These are phyloP conservation scores for Tuber borchii DNA, from an alignment of 495 filamentous ascomycete species.

Conservation along the genomic window DNA sequence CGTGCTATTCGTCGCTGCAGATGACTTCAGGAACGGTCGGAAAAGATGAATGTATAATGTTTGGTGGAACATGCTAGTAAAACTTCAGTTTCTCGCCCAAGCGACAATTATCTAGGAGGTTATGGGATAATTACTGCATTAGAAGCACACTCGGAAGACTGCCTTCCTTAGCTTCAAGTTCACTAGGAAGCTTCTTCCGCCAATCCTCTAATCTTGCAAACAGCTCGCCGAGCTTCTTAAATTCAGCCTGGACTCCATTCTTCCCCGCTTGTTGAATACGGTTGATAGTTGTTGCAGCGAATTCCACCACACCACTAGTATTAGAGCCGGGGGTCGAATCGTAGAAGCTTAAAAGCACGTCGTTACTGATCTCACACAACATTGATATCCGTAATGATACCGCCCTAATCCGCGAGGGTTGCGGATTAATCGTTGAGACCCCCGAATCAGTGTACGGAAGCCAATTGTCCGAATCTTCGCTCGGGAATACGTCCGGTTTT, in stretches of 20 bases:
- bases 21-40: slow-evolving; percentile 91
- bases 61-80: slow-evolving; percentile 76
- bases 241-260: slow-evolving; percentile 52
- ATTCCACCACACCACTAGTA: slow-evolving; percentile 43
- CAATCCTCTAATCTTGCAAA: slow-evolving; percentile 87
- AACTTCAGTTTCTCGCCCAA: slow-evolving; percentile 47
- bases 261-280: slow-evolving; percentile 42
- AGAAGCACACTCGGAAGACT: slow-evolving; percentile 80
- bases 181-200: slow-evolving; percentile 76
- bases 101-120: slow-evolving; percentile 41
- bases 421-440: slow-evolving; percentile 53
- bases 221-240: slow-evolving; percentile 87
- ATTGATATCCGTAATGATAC: slow-evolving; percentile 73
- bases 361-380: slow-evolving; percentile 87
- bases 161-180: slow-evolving; percentile 84
- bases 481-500: slow-evolving; percentile 84
- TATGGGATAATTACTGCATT: slow-evolving; percentile 55
- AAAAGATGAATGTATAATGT: slow-evolving; percentile 95
- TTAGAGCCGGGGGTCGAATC: slow-evolving; percentile 56
- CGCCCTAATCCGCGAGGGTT: slow-evolving; percentile 76
- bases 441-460: slow-evolving; percentile 83
- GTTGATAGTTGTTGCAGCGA: slow-evolving; percentile 49
- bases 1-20: slow-evolving; percentile 67
- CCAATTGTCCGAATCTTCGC: slow-evolving; percentile 80
- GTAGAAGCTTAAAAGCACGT: slow-evolving; percentile 85